Evolutionary conservation across 305 asterid species (phyloP), one percentile per base, ranked within the genome.

Genomic region (Petunia hybrid): DNA sequence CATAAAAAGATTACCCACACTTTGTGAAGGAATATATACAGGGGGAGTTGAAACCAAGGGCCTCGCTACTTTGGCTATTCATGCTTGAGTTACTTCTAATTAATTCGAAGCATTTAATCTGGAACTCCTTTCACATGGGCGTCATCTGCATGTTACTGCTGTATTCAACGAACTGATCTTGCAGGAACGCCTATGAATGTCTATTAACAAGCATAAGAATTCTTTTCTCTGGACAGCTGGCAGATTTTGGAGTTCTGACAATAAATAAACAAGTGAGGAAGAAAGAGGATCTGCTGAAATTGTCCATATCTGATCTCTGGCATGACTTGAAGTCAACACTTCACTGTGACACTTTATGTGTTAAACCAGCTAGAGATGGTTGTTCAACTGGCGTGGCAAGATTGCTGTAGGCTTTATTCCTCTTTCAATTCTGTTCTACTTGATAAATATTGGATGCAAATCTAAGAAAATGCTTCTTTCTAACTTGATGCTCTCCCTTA

Each of bases 311-410:
- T 62, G 91, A 93, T 51, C 84, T 81, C 83, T 94, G 98, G 98
- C 83, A 80, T 74, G 96, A 93, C 45, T 85, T 94, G 87, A 92
- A 85, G 67, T 84, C 88, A 86, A 91, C 91, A 84, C 97, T 94
- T 85, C 86, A 78, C 76, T 87, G 90, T 60, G 85, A 88, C 86
- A 89, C 95, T 66, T 80, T 94, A 41, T 93, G 98, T 60, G 87
- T 94, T 66, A 94, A 94, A 90, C 98, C 97, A 77, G 95, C 96
- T 76, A 89, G 97, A 87, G 98, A 94, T 86, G 98, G 98, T 82
- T 94, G 98, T 85, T 94, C 97, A 71, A 94, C 98, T 51, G 98
- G 98, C 79, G 98, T 94, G 82, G 98, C 97, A 61, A 90, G 97
- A 89, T 84, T 94, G 82, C 84, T 96, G 98, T 93, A 82, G 42